Base-by-base conservation (phyloP, 441 rosid species). In the Pelargonium australe region DNA sequence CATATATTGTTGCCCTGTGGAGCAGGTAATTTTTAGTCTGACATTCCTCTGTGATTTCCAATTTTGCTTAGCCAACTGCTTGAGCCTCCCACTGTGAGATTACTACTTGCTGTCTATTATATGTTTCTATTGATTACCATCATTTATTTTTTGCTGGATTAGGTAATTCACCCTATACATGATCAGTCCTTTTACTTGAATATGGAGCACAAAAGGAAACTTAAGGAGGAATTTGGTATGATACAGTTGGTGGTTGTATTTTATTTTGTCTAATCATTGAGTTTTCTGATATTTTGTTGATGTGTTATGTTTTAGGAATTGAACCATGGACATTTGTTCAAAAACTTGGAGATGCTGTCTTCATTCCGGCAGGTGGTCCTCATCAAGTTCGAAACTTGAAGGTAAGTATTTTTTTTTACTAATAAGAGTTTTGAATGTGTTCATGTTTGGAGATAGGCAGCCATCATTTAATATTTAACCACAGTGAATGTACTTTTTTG, bases 361-460 rank as follows among this genome's bases (percentile, higher is more conserved):
- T 47, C 13, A 47, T 47, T 47, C 55, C 55, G 2, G 55, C 55
- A 12, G 55, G 55, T n/a, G n/a, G 57, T 51, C 57, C 57, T 51
- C 57, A 51, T 51, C 57, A 51, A 51, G 57, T 51, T 51, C 17
- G 57, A 51, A 51, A 51, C 57, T 51, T 51, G 57, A 51, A 51
- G 57, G 57, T 51, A 51, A 13, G 7, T 25, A 9, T 20, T 20
- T 20, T 25, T 25, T 25, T 2, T 25, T 25, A 25, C 3, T 25
- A 25, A 25, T 25, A 25, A 1, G 31, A 25, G 31, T 25, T 25
- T 25, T 25, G 31, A 25, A 25, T 25, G 31, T 25, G 31, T 25
- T 25, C 31, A 25, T 25, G 31, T 25, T 25, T 25, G 31, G 31
- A 25, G 31, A 25, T 25, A 25, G 31, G 31, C 31, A 25, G 31